phyloP scores from a whole-genome alignment of 1,284 basidiomycete species.

The Acaromyces ingoldii region DNA sequence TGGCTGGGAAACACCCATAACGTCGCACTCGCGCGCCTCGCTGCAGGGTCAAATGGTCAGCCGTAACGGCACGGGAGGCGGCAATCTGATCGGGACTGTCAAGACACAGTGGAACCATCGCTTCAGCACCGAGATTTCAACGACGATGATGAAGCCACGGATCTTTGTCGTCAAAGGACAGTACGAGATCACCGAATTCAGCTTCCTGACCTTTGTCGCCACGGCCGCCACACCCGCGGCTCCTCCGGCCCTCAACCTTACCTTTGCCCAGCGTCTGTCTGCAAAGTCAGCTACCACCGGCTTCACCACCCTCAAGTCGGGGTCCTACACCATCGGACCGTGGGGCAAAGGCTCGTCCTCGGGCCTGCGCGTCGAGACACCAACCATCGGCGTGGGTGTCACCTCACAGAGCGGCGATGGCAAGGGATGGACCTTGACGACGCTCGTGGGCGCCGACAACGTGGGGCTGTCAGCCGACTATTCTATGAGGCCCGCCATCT shows the following conservation, averaged over 20 bases:
- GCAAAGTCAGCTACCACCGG: conserved; percentile 32
- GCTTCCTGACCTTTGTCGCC: conserved; percentile 51
- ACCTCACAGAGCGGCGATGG: conserved; percentile 31
- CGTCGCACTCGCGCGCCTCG: conserved; percentile 17
- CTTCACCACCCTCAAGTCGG: conserved; percentile 51
- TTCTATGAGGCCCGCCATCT: conserved; percentile 14
- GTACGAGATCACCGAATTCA: conserved; percentile 53
- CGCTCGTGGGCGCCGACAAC: conserved; percentile 23
- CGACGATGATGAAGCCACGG: conserved; percentile 54
- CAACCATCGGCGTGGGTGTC: conserved; percentile 34
- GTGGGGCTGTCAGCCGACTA: conserved; percentile 52
- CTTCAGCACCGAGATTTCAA: conserved; percentile 52
- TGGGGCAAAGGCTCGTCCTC: conserved; percentile 50
- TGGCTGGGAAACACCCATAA: conserved; percentile 42
- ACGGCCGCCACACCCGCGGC: conserved; percentile 31
- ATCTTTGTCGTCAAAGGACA: conserved; percentile 53
- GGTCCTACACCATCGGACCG: conserved; percentile 53
- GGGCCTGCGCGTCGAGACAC: conserved; percentile 24
- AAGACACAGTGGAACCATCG: conserved; percentile 64
- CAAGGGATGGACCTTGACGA: conserved; percentile 40
- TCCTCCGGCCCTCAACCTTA: conserved; percentile 54
- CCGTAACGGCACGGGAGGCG: conserved; percentile 53
- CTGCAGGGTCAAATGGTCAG: conserved; percentile 52
- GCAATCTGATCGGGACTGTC: conserved; percentile 60
- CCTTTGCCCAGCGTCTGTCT: conserved; percentile 53